Evolutionary conservation across 768 basidiomycete species (phyloP).

Genomic region (Mycena pura): DNA sequence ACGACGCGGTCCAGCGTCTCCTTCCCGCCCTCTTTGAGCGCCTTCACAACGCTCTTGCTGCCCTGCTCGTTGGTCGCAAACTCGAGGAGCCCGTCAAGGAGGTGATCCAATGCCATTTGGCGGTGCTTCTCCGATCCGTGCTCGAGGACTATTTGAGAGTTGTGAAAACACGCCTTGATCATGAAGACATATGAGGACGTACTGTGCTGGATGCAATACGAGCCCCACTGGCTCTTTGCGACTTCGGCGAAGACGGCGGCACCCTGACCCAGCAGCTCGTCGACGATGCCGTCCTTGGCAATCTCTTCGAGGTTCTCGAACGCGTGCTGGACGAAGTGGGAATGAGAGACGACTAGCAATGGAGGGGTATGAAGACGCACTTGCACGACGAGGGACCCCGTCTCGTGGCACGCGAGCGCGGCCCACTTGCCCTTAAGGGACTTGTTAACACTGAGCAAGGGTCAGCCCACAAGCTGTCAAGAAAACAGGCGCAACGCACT

Average conservation of each 20-base stretch:
- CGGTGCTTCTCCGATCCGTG: slow-evolving; percentile 82
- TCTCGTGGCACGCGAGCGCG: slow-evolving; percentile 87
- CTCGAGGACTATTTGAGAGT: slow-evolving; percentile 66
- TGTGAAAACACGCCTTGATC: neutral
- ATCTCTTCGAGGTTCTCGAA: slow-evolving; percentile 86
- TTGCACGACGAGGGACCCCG: slow-evolving; percentile 88
- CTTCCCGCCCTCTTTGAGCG: slow-evolving; percentile 83
- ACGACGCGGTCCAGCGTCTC: slow-evolving; percentile 78
- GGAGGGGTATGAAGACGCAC: slow-evolving; percentile 42
- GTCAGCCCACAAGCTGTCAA: slow-evolving; percentile 11
- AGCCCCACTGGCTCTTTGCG: slow-evolving; percentile 88
- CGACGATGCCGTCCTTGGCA: slow-evolving; percentile 85
- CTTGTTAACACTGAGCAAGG: slow-evolving; percentile 72
- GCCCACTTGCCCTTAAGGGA: slow-evolving; percentile 91
- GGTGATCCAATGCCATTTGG: slow-evolving; percentile 77
- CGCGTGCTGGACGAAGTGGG: slow-evolving; percentile 59
- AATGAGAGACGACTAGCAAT: slow-evolving; percentile 1
- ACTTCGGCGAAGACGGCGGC: slow-evolving; percentile 73
- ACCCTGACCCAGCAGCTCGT: slow-evolving; percentile 82
- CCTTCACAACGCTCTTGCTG: slow-evolving; percentile 86
- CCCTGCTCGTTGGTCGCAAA: slow-evolving; percentile 86
- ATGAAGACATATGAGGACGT: slow-evolving; percentile 35
- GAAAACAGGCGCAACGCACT: slow-evolving; percentile 60
- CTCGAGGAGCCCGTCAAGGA: slow-evolving; percentile 77
- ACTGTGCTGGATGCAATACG: slow-evolving; percentile 89